Evolutionary conservation across 2,329 filamentous ascomycete species (phyloP), one percentile per base, ranked within the genome.

Genomic region (Epichloe brachyelytri): DNA sequence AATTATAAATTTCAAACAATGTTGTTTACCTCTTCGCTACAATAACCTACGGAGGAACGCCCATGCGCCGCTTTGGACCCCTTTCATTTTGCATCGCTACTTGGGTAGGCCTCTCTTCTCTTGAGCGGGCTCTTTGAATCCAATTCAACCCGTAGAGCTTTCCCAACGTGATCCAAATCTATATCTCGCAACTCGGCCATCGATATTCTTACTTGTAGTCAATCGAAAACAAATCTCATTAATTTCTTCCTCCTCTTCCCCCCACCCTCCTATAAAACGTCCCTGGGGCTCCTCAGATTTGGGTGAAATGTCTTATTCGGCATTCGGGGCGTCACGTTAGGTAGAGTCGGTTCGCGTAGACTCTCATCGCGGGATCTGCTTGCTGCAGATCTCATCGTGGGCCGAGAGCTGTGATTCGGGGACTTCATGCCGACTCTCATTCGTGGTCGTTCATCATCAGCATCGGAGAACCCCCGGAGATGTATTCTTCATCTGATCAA

Each of bases 391-490:
- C 63, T 59, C 40, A 63, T 53, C 19, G 57, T 61, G n/a, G 68
- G 76, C 38, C 79, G 69, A 14, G 79, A 79, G 41, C 75, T 72
- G 52, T 81, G 75, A 34, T 76, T 71, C 5, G 78, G 65, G 0
- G 79, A 77, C 54, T 75, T 78, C 56, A 83, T 76, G 71, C 82
- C 80, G 51, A 72, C 79, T 57, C 83, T 80, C 22, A 78, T 65
- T 40, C 62, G 67, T 4, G 67, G 67, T 60, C 74, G 56, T 65
- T 82, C 71, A 58, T 82, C 71, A 64, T 89, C 86, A 14, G 82
- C 82, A 57, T 96, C 91, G 0, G 88, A 95, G 58, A 91, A 0
- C 85, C 76, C 48, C 86, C 86, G 41, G 87, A 83, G 1, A 74
- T 72, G 43, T 77, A 73, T 57, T 95, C 89, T 52, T 95, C 88